These are phyloP conservation scores for Pelargonium australe DNA, from an alignment of 441 rosid species.

Conservation along the genomic window DNA sequence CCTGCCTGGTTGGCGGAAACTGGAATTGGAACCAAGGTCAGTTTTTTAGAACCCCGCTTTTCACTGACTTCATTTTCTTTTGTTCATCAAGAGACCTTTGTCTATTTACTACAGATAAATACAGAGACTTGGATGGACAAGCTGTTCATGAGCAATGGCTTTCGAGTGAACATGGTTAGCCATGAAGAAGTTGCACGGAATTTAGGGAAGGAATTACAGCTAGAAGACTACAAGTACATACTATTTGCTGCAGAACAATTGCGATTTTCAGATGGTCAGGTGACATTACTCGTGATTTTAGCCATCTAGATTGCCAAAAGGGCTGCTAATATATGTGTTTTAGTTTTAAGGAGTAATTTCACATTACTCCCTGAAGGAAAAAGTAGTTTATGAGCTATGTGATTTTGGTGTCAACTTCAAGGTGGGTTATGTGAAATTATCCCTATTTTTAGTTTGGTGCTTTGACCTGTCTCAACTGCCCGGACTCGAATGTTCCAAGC, in stretches of 20 bases:
- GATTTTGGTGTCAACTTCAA: too few species aligned
- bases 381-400: too few species aligned
- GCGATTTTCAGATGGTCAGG: conserved; percentile 88
- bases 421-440: too few species aligned
- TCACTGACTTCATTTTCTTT: conserved; percentile 1
- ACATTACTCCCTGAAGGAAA: too few species aligned
- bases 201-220: conserved; percentile 46
- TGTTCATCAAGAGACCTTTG: conserved; percentile 8
- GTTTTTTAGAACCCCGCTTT: conserved; percentile 9
- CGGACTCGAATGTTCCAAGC: background rate
- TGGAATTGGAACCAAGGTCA: conserved; percentile 48
- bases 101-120: conserved; percentile 38
- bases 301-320: background rate
- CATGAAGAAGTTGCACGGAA: conserved; percentile 49
- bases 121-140: conserved; percentile 50
- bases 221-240: conserved; percentile 36
- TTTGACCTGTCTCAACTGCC: too few species aligned
- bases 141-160: conserved; percentile 66
- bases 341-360: too few species aligned
- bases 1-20: conserved; percentile 57
- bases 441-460: too few species aligned
- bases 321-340: background rate
- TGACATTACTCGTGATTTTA: conserved; percentile 15
- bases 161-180: conserved; percentile 42
- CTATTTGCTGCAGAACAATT: conserved; percentile 71